Evolutionary conservation across 2,329 filamentous ascomycete genomes (phyloP).

Genomic region (Ceratocystis destructans): DNA sequence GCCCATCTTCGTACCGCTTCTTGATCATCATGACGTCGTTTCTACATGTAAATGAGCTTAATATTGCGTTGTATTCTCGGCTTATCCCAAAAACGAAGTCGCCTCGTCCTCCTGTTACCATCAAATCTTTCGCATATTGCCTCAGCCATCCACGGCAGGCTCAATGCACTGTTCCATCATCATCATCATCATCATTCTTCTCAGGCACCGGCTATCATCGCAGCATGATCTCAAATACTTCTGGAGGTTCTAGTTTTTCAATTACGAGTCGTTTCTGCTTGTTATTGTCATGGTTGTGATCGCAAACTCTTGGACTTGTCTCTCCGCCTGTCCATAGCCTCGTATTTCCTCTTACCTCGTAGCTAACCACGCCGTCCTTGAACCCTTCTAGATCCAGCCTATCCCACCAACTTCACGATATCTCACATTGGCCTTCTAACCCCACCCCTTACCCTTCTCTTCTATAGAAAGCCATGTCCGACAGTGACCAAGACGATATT

Average conservation of each 20-base stretch:
- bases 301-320: conserved; percentile 10
- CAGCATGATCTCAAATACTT: conserved; percentile 7
- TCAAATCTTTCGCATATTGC: neutral
- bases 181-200: conserved; percentile 2
- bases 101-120: conserved; percentile 9
- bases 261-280: neutral
- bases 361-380: conserved; percentile 12
- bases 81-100: conserved; percentile 3
- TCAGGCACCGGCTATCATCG: conserved; percentile 10
- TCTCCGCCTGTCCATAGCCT: neutral
- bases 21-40: conserved; percentile 15
- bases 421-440: conserved; percentile 5
- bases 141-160: neutral
- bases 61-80: neutral
- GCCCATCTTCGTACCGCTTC: conserved; percentile 8
- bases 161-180: neutral
- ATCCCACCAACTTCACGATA: neutral
- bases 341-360: neutral
- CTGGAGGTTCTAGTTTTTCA: neutral
- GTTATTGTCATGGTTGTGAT: conserved; percentile 4
- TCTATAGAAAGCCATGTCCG: conserved; percentile 13
- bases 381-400: neutral
- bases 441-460: neutral
- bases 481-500: conserved; percentile 18
- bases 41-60: neutral